Base-by-base conservation (phyloP, 228 moss, liverwort and hornwort species). In the Sphagnum fallax region DNA sequence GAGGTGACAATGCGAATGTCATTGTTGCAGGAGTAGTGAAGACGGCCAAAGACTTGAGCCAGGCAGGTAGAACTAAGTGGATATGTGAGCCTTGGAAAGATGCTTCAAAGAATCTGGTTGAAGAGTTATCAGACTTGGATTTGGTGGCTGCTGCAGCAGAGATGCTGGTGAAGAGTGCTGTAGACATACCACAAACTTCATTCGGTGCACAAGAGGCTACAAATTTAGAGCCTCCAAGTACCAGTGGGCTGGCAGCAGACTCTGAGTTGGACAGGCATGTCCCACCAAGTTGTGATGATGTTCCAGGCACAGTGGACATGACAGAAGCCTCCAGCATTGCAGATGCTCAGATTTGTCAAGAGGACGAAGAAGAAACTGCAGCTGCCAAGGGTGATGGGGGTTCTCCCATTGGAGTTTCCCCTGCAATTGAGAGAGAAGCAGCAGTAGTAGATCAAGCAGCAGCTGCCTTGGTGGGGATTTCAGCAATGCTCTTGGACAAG, bases 121-220 rank as follows among this genome's bases (percentile, higher is more conserved):
- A 72, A 70, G 67, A 48, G 65, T 12, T 77, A 61, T 85, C 85
- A 47, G 85, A 85, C 64, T 73, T 85, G 73, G 77, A 75, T 73
- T 82, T 85, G 69, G 70, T 80, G 64, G 80, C 71, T 63, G 82
- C 86, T 70, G 90, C 83, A 63, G 88, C 77, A 72, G 75, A 77
- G 61, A 79, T 80, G 65, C 75, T 83, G 80, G 83, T 76, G 67
- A 81, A 77, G 52, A 76, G 69, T 16, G 71, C 76, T n/a, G 50
- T 59, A 16, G 68, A 81, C 53, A 76, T 72, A 32, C 62, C 71
- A 5, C 76, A 81, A 65, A 62, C 58, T 59, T 48, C 76, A 16
- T 9, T 47, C 59, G 50, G 65, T 5, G 14, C 74, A 48, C 76
- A 74, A 60, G 71, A 69, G 5, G 71, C 66, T 58, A 65, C 66